A percentile compares a stretch with the other conserved stretches of the same genome.
Conservation (phyloP, 1,284 basidiomycete genomes). For the Marasmius tenuissimus region DNA sequence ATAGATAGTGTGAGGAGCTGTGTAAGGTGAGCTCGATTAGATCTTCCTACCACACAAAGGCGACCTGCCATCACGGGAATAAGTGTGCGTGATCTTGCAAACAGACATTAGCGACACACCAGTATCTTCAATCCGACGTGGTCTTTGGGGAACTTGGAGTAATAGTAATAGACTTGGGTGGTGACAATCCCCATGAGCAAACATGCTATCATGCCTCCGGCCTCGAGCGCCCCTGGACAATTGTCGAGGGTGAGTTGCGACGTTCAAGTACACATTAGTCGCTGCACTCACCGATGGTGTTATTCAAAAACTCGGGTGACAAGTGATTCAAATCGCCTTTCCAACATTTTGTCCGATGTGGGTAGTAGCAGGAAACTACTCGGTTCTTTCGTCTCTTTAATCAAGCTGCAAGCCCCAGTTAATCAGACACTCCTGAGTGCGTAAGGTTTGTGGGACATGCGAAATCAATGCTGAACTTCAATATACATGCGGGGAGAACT, state of each 20-base stretch:
- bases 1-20: not conserved
- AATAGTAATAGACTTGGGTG: constrained; percentile 8
- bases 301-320: not conserved
- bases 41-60: constrained; percentile 2
- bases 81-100: not conserved
- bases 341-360: not conserved
- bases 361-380: not conserved
- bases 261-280: not conserved
- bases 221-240: constrained; percentile 5
- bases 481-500: too few species aligned
- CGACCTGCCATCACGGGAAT: not conserved
- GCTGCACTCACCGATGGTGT: not conserved
- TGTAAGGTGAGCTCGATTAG: not conserved
- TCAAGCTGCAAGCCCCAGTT: not conserved
- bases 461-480: too few species aligned
- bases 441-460: too few species aligned
- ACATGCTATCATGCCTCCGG: constrained; percentile 7
- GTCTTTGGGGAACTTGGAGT: constrained; percentile 8
- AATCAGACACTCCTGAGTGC: too few species aligned
- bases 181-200: constrained; percentile 8
- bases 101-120: not conserved
- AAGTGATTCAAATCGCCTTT: not conserved
- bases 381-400: not conserved
- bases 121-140: constrained; percentile 2
- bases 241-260: not conserved